These are phyloP conservation scores for Rubia tinctorum DNA, from an alignment of 305 asterid species.

Conservation along the genomic window DNA sequence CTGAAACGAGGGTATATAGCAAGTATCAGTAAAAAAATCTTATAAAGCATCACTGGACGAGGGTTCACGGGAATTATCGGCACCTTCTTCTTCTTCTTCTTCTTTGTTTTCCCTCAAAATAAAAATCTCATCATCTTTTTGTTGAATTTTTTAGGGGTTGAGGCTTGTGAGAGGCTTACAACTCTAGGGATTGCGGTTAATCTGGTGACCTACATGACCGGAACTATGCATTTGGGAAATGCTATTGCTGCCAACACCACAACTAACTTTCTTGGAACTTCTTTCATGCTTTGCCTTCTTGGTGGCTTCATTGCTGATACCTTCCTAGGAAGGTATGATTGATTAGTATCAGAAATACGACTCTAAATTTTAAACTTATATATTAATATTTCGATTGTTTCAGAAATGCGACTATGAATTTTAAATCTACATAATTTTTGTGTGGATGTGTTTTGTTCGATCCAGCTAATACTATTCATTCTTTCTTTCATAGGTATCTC, in stretches of 20 bases:
- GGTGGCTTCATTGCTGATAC: conserved; percentile 90
- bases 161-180: conserved; percentile 65
- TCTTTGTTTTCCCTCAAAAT: not conserved
- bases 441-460: no score
- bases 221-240: conserved; percentile 84
- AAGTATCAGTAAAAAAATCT: no score
- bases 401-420: not conserved
- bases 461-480: no score
- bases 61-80: no score
- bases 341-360: not conserved
- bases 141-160: conserved; percentile 38
- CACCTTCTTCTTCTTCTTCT: no score
- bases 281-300: conserved; percentile 71
- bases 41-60: no score
- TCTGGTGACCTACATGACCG: conserved; percentile 65
- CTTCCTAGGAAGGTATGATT: conserved; percentile 52
- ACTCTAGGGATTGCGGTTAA: conserved; percentile 78
- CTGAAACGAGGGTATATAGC: no score
- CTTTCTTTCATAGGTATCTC: conserved; percentile 42
- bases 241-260: conserved; percentile 68
- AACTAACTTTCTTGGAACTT: conserved; percentile 81
- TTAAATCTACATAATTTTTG: not conserved
- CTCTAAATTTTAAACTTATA: not conserved
- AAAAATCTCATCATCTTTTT: not conserved
- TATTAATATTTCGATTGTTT: not conserved